Conservation (phyloP, 1,139 yeast species). For the Candida neerlandica region DNA sequence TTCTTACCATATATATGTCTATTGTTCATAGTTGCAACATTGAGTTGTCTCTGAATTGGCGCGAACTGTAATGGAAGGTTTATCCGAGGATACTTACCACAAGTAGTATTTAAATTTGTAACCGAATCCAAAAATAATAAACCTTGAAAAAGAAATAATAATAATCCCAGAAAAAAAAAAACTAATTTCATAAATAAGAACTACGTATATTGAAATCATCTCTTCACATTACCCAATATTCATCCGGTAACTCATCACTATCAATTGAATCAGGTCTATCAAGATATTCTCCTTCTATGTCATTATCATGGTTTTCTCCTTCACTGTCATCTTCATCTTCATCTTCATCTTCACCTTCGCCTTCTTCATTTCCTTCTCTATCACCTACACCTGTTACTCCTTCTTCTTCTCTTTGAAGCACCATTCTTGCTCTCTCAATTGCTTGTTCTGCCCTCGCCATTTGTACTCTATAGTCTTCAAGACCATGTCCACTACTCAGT, state of each 20-base stretch:
- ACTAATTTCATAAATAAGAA: too few relatives aligned
- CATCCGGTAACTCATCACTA: constrained; percentile 15
- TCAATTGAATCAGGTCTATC: constrained; percentile 3
- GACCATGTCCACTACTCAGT: constrained; percentile 12
- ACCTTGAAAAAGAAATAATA: too few relatives aligned
- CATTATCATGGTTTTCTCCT: constrained; percentile 4
- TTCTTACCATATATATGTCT: too few relatives aligned
- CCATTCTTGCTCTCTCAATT: constrained; percentile 14
- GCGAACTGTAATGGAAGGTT: too few relatives aligned
- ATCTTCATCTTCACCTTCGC: constrained; percentile 3
- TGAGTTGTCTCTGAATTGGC: too few relatives aligned
- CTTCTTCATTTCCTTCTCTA: constrained; percentile 5
- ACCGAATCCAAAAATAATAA: too few relatives aligned
- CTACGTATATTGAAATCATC: too few relatives aligned
- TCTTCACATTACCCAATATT: constrained; percentile 17
- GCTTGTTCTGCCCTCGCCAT: constrained; percentile 13
- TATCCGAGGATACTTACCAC: too few relatives aligned
- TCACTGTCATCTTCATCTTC: constrained; percentile 4
- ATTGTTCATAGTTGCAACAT: too few relatives aligned
- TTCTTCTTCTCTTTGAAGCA: constrained; percentile 10
- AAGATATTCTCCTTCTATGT: constrained; percentile 1
- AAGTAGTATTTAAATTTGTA: too few relatives aligned
- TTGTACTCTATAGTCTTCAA: constrained; percentile 13
- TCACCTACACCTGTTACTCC: constrained; percentile 9
- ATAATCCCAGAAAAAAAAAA: too few relatives aligned